These are phyloP conservation scores for Metschnikowia aberdeeniae DNA, from an alignment of 805 yeast species.

Conservation along the genomic window DNA sequence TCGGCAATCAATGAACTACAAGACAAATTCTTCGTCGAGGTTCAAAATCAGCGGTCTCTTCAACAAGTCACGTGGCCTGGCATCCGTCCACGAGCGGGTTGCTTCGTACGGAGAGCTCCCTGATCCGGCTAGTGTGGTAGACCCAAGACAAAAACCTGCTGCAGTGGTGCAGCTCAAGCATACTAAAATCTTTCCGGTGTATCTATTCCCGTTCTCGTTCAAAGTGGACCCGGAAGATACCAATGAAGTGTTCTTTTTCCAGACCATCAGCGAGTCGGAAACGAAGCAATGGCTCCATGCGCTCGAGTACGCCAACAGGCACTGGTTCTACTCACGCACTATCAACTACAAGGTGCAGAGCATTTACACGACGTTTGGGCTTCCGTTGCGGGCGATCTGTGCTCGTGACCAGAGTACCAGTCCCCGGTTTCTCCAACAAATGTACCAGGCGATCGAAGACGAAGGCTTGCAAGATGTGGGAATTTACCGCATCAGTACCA, in stretches of 20 bases:
- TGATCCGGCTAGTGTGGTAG: conserved; percentile 37
- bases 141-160: conserved; percentile 48
- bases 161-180: conserved; percentile 44
- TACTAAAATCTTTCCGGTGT: conserved; percentile 49
- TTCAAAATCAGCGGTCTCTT: conserved; percentile 58
- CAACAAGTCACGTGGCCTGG: conserved; percentile 48
- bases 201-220: conserved; percentile 45
- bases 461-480: conserved; percentile 91
- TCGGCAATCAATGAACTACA: conserved; percentile 39
- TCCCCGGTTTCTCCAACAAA: conserved; percentile 63
- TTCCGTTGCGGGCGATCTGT: conserved; percentile 75
- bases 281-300: conserved; percentile 69
- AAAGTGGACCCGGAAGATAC: conserved; percentile 43
- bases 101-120: conserved; percentile 60
- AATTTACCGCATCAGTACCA: conserved; percentile 67
- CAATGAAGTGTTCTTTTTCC: conserved; percentile 58
- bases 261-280: conserved; percentile 58
- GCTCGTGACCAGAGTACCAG: conserved; percentile 57
- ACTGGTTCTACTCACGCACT: conserved; percentile 50
- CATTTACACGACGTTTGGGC: conserved; percentile 63
- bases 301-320: conserved; percentile 45
- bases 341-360: conserved; percentile 25
- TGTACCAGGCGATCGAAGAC: conserved; percentile 74
- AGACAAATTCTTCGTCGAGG: conserved; percentile 36
- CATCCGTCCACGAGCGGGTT: conserved; percentile 39